Evolutionary conservation across 1,284 basidiomycete genomes (phyloP), one percentile per base, ranked within the genome.

Genomic region (Blastosporella zonata): DNA sequence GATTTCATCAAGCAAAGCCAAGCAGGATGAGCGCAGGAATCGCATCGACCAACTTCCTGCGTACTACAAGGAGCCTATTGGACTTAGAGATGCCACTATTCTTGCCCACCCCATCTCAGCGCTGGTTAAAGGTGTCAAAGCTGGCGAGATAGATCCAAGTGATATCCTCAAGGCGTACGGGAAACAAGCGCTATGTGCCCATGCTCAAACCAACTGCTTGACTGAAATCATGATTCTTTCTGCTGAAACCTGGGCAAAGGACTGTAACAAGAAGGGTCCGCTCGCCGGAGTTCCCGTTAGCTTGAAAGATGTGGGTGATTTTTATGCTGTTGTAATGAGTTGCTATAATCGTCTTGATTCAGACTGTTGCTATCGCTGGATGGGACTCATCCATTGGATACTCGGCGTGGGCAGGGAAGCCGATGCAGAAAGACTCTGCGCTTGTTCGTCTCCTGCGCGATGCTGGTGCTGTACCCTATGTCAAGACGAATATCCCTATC

Each of bases 401-500:
- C 56, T 79, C 83, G 0, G 66, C 69, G 12, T 72, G 71, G 67
- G 71, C 71, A 18, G 70, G 71, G 34, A 65, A 72, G 31, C 79
- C 79, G 2, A 64, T 69, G 2, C 46, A 58, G 33, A 57, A 67
- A 17, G 71, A 79, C 46, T 72, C 75, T 3, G 69, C 72, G 9
- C 68, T 90, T 17, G 79, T 86, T 33, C 68, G 73, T 17, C 75
- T 87, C 21, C 71, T 86, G 6, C 77, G 74, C 25, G 74, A 81
- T 45, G 84, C 82, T 1, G 89, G 90, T 17, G 90, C 84, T 0
- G 74, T 91, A 17, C 79, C 81, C 2, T 87, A 85, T 64, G 84
- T 83, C 62, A 92, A 92, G 69, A 92, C 89, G 31, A 87, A 86
- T 56, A 71, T 82, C 23, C 78, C 79, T 0, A 81, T 85, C 59